Evolutionary conservation across 2,329 filamentous ascomycete genomes (phyloP).

Genomic region (Ambrosiella beaveri): DNA sequence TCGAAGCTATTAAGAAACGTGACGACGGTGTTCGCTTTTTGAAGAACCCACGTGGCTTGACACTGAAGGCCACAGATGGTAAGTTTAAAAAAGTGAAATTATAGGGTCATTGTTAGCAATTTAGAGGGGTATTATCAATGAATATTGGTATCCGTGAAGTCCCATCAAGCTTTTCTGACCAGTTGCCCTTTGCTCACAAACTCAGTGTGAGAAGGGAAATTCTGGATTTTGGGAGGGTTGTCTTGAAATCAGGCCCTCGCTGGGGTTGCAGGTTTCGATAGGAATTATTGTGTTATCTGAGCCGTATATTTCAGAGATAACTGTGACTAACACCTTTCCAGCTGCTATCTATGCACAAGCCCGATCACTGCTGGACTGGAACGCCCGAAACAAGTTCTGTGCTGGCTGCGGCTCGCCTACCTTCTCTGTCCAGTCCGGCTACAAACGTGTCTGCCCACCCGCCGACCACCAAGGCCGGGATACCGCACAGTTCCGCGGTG

Average conservation of each 20-base stretch:
- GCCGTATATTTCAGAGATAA: background rate
- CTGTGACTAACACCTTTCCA: constrained; percentile 20
- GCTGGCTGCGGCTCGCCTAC: constrained; percentile 74
- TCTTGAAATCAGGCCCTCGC: no score
- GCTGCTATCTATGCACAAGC: constrained; percentile 85
- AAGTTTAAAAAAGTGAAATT: background rate
- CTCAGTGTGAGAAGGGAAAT: no score
- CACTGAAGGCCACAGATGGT: constrained; percentile 22
- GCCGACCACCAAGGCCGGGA: constrained; percentile 38
- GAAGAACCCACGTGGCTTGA: constrained; percentile 30
- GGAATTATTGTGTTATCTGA: no score
- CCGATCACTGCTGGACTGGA: constrained; percentile 83
- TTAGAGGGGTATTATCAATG: no score
- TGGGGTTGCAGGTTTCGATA: no score
- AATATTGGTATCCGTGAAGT: no score
- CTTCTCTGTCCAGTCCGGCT: constrained; percentile 59
- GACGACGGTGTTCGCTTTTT: constrained; percentile 5
- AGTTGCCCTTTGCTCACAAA: no score
- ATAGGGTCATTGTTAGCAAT: background rate
- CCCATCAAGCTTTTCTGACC: no score
- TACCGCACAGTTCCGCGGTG: constrained; percentile 36
- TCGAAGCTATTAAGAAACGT: constrained; percentile 15
- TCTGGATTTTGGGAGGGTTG: no score
- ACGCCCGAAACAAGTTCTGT: constrained; percentile 80
- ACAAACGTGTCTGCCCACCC: constrained; percentile 63